Conservation (phyloP, 106 monocot species). For the Platanthera guangdongensis region DNA sequence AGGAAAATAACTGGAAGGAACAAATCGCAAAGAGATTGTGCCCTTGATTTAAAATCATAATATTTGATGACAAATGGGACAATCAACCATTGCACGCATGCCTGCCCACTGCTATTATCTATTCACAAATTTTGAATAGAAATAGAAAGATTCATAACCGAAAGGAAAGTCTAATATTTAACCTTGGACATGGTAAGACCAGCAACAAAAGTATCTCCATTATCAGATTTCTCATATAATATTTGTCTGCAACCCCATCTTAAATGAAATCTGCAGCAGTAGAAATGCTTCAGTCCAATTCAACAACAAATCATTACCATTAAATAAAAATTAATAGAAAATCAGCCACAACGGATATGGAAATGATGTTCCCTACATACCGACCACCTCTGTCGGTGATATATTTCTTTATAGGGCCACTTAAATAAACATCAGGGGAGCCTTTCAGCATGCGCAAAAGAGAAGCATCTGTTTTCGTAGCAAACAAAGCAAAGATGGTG, state of each 20-base stretch:
- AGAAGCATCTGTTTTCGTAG: constrained; percentile 98
- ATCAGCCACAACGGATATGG: neutral
- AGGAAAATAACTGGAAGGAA: neutral
- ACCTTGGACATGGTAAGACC: constrained; percentile 92
- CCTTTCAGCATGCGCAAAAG: constrained; percentile 94
- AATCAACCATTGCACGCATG: neutral
- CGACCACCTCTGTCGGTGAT: constrained; percentile 85
- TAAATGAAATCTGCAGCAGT: constrained; percentile 65
- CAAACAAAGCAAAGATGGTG: constrained; percentile 89
- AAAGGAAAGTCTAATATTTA: neutral
- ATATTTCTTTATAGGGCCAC: constrained; percentile 92
- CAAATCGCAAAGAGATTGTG: neutral
- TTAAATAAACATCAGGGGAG: constrained; percentile 87
- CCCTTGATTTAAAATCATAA: neutral
- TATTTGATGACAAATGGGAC: neutral
- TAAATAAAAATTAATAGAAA: neutral
- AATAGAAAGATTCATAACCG: neutral
- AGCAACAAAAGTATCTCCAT: constrained; percentile 63
- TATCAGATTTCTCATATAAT: constrained; percentile 51
- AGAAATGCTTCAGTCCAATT: constrained; percentile 8
- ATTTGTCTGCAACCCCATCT: constrained; percentile 97
- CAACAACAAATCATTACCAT: neutral
- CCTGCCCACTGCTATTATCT: neutral
- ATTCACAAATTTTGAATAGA: neutral
- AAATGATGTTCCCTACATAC: constrained; percentile 20